phyloP scores from a whole-genome alignment of 805 yeast genomes.

The Jamesozyma piceae region DNA sequence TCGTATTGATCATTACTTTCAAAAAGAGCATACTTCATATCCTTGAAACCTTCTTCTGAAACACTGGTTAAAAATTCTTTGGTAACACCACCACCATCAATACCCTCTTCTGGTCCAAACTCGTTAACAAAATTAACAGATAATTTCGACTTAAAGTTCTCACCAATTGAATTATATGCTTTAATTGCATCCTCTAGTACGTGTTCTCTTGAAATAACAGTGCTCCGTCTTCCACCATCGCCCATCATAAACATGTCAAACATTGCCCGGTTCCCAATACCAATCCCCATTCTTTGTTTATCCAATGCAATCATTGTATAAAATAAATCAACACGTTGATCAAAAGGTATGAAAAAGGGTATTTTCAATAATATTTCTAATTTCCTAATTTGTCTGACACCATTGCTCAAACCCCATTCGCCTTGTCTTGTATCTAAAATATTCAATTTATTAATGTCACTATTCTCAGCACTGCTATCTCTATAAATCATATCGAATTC shows the following conservation, averaged over 20 bases:
- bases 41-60: constrained; percentile 55
- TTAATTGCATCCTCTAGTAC: constrained; percentile 68
- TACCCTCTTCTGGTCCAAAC: constrained; percentile 73
- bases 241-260: constrained; percentile 3
- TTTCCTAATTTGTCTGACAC: constrained; percentile 25
- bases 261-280: neutral
- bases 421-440: constrained; percentile 1
- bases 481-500: constrained; percentile 1
- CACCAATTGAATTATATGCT: constrained; percentile 45
- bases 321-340: constrained; percentile 63
- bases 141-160: constrained; percentile 47
- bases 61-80: constrained; percentile 79
- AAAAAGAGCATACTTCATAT: constrained; percentile 29
- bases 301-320: constrained; percentile 54
- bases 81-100: constrained; percentile 95
- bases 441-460: neutral
- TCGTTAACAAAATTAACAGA: constrained; percentile 61
- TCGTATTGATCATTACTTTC: constrained; percentile 43
- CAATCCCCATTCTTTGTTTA: constrained; percentile 23
- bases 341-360: constrained; percentile 77
- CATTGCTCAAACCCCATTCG: constrained; percentile 3
- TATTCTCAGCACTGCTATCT: neutral
- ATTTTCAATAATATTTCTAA: constrained; percentile 47
- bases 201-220: constrained; percentile 57
- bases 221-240: constrained; percentile 23